Evolutionary conservation across 2,329 filamentous ascomycete species (phyloP), one percentile per base, ranked within the genome.

Genomic region (Aspergillus sp.): DNA sequence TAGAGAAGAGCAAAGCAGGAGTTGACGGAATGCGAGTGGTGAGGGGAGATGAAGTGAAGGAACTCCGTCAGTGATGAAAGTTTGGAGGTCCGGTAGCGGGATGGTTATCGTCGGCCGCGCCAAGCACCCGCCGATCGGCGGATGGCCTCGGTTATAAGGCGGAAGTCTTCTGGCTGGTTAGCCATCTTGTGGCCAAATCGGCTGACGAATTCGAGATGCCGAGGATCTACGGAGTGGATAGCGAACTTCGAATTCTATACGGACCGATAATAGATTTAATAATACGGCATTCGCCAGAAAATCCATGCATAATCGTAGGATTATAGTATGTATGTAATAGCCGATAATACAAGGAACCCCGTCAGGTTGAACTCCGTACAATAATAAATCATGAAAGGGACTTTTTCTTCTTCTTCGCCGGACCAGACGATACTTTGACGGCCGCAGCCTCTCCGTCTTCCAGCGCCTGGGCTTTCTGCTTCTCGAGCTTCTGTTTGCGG

Each of bases 401-500:
- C 70, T 75, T 74, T 66, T 68, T 70, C 71, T 74, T 75, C 69
- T 74, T 75, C 66, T 75, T 75, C 9, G 51, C 47, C 54, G 20
- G 57, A 54, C 51, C 59, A 54, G 33, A 52, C 41, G 56, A 49
- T 42, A 54, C 50, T 52, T 66, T 65, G 54, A 73, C 69, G 33
- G 55, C 60, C 67, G 63, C 52, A 64, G 70, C 63, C 66, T 76
- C 68, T 66, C 77, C 76, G 50, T 77, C 77, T 49, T 75, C 69
- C 49, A 80, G 62, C 37, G 77, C 79, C 59, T 77, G 75, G 22
- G 76, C 72, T 73, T 83, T 83, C 64, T 80, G 74, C 63, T 78
- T 75, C 68, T 77, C 77, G 56, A 80, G 72, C 69, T 79, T 82
- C 64, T 79, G 74, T 68, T 79, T 82, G 57, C 75, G 67, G n/a